Conservation (phyloP, 768 basidiomycete genomes). For the Ramaria sp. region DNA sequence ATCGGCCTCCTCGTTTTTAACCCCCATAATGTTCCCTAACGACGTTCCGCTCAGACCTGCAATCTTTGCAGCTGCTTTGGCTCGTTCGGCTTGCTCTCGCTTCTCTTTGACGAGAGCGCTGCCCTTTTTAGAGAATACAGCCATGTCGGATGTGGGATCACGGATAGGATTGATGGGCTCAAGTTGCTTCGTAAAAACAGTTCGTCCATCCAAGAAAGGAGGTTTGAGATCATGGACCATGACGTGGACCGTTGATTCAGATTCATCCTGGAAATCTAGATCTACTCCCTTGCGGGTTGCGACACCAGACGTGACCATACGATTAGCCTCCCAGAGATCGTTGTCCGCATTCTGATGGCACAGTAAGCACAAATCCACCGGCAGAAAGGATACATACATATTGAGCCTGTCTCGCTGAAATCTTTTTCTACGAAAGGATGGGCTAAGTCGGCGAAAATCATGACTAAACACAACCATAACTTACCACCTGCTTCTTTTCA, state of each 20-base stretch:
- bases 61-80: constrained; percentile 92
- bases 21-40: constrained; percentile 96
- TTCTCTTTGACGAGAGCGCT: constrained; percentile 90
- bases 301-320: constrained; percentile 93
- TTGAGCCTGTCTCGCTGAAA: constrained; percentile 93
- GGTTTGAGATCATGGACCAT: constrained; percentile 97
- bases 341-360: constrained; percentile 81
- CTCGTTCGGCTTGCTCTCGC: constrained; percentile 90
- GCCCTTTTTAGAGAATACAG: constrained; percentile 95
- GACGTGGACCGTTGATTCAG: constrained; percentile 92
- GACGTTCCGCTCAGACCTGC: constrained; percentile 86
- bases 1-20: constrained; percentile 88
- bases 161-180: constrained; percentile 96
- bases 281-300: constrained; percentile 81
- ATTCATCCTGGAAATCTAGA: constrained; percentile 92
- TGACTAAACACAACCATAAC: constrained; percentile 17
- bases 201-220: constrained; percentile 94
- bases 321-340: constrained; percentile 97
- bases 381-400: constrained; percentile 45
- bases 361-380: constrained; percentile 12
- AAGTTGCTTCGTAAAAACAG: constrained; percentile 91
- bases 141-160: constrained; percentile 90
- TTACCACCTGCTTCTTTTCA: constrained; percentile 60
- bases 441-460: neutral
- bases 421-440: constrained; percentile 46